Percentiles rank a stretch among this genome's conserved stretches.
Conservation (phyloP, 2,329 filamentous ascomycete genomes). For the Aspergillus pseudoterreus region DNA sequence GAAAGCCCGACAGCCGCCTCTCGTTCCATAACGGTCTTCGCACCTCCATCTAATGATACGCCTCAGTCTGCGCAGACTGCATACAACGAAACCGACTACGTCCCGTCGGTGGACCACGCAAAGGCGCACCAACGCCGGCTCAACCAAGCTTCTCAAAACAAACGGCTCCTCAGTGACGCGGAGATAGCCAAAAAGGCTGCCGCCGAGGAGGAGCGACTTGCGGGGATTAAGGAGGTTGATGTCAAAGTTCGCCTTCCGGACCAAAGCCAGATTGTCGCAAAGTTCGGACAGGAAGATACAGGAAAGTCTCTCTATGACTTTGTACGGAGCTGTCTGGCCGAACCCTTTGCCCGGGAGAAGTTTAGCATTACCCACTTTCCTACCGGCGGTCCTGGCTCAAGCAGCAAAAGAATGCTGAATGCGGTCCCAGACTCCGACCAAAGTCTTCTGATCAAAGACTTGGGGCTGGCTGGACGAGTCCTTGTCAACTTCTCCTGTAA, state of each 20-base stretch:
- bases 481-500: conserved; percentile 76
- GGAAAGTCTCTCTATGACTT: conserved; percentile 69
- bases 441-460: conserved; percentile 62
- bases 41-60: conserved; percentile 68
- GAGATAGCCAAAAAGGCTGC: conserved; percentile 70
- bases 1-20: conserved; percentile 38
- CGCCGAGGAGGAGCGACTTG: conserved; percentile 62
- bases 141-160: conserved; percentile 72
- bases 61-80: conserved; percentile 69
- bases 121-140: conserved; percentile 74
- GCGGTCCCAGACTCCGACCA: conserved; percentile 44
- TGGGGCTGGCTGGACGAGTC: conserved; percentile 67
- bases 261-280: conserved; percentile 70
- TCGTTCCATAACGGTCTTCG: conserved; percentile 64
- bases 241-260: conserved; percentile 87
- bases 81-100: conserved; percentile 71
- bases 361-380: conserved; percentile 68
- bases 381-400: conserved; percentile 14
- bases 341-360: conserved; percentile 51
- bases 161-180: conserved; percentile 73
- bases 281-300: conserved; percentile 65
- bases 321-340: conserved; percentile 67
- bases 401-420: conserved; percentile 19
- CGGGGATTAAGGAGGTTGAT: conserved; percentile 63
- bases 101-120: conserved; percentile 79